These are phyloP conservation scores for Solanum infundibuliforme DNA, from an alignment of 257 asterid species.

Conservation along the genomic window DNA sequence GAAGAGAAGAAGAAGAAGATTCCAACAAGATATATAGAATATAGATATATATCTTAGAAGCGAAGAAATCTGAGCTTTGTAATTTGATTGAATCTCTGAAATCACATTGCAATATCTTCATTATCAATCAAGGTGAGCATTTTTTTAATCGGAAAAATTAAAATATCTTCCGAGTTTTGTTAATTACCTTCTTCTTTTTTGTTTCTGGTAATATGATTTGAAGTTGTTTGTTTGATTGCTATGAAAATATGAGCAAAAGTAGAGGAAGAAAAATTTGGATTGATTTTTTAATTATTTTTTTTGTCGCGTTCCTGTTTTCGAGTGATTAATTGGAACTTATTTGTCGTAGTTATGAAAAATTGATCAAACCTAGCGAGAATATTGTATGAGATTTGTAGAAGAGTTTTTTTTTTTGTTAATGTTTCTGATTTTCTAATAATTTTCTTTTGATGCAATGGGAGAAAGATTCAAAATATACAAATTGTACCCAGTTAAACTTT, in stretches of 20 bases:
- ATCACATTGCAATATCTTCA: slow-evolving; percentile 36
- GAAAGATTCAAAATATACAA: background rate
- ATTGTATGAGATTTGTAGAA: background rate
- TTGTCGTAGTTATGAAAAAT: background rate
- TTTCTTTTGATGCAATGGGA: background rate
- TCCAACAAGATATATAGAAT: slow-evolving; percentile 13
- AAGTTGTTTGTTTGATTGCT: slow-evolving; percentile 8
- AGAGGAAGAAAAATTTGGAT: background rate
- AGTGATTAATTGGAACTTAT: background rate
- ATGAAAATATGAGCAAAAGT: slow-evolving; percentile 2
- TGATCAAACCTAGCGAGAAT: background rate
- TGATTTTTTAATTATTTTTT: background rate
- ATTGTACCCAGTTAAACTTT: background rate
- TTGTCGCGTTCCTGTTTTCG: background rate
- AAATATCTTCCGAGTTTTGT: background rate
- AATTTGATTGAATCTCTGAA: slow-evolving; percentile 5
- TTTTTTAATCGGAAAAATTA: background rate
- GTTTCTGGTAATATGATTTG: background rate
- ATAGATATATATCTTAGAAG: background rate
- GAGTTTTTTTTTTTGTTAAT: background rate
- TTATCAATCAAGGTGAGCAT: slow-evolving; percentile 29
- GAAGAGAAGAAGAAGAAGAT: background rate
- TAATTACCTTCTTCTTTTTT: background rate
- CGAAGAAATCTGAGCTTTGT: background rate
- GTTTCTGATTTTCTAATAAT: background rate